Conservation (phyloP, 257 asterid species). For the Verbena officinalis region DNA sequence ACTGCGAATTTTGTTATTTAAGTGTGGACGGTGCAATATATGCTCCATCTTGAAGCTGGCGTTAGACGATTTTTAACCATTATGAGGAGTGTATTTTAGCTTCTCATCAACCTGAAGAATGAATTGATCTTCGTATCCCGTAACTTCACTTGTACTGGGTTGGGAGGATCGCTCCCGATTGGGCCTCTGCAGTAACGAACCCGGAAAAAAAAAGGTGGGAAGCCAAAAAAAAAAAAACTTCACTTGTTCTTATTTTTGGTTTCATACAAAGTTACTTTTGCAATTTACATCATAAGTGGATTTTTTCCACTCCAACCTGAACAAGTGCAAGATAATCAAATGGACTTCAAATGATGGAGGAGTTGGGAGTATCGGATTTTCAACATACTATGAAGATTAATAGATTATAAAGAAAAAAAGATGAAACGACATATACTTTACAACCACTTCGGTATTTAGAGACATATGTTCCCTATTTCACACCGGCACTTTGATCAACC, state of each 20-base stretch:
- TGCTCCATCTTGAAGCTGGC: not conserved
- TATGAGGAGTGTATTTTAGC: not conserved
- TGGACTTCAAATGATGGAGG: not conserved
- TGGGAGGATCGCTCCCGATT: too few species aligned
- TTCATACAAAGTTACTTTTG: too few species aligned
- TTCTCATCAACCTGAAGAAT: too few species aligned
- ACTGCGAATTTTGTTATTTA: too few species aligned
- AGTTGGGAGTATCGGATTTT: not conserved
- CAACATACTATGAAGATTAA: not conserved
- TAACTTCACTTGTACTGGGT: too few species aligned
- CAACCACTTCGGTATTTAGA: slow-evolving; percentile 17
- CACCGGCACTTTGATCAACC: slow-evolving; percentile 11
- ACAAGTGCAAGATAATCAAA: not conserved
- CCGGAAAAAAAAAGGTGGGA: too few species aligned
- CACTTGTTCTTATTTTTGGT: too few species aligned
- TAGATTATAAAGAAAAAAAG: not conserved
- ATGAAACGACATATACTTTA: slow-evolving; percentile 10
- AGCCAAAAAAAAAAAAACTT: too few species aligned
- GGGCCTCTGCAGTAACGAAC: too few species aligned
- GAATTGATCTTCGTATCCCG: too few species aligned
- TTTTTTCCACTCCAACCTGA: not conserved
- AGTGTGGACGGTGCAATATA: not conserved
- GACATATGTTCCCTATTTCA: slow-evolving; percentile 15
- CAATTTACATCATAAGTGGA: too few species aligned
- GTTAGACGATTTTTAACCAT: not conserved